Base-by-base conservation (phyloP, 441 rosid species). In the Raphanus hybrid region DNA sequence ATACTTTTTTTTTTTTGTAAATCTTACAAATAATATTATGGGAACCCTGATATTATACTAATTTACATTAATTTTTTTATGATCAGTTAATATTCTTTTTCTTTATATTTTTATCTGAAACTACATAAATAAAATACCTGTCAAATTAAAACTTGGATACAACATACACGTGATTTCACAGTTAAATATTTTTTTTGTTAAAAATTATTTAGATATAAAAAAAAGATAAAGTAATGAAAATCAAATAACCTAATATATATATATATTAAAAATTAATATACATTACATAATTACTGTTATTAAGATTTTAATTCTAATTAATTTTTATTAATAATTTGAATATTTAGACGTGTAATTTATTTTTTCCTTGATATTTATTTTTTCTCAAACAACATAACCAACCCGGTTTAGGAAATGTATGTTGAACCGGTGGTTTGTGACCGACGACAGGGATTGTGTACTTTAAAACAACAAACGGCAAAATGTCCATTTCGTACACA, bases 401-500 rank as follows among this genome's bases (percentile, higher is more conserved):
- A 52, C 58, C 58, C 23, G 58, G 58, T 15, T 52, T 52, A 50
- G 20, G 58, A 52, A 52, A 10, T 52, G 58, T 52, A 52, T 6
- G 1, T 52, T 2, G 58, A 52, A 52, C 58, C 58, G n/a, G n/a
- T 11, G n/a, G n/a, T 11, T 52, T 52, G 23, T 8, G 60, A 18
- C 0, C 32, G 54, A 71, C 76, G 72, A 50, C 78, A 78, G 0
- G 67, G 20, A 73, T 5, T 63, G 67, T 63, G 23, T 3, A 1
- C 32, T 54, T 10, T 0, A 1, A 63, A 63, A 43, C 3, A 41
- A 32, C 0, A 69, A 74, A 78, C 71, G 58, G 58, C 58, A 52
- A 14, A 14, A 6, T 57, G 71, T 68, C 35, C 8, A 52, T 52
- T 16, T 52, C 26, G 59, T 55, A 27, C 5, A 3, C 65, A 37